Evolutionary conservation across 2,329 filamentous ascomycete species (phyloP), one percentile per base, ranked within the genome.

Genomic region (Intubia oerlemansii): DNA sequence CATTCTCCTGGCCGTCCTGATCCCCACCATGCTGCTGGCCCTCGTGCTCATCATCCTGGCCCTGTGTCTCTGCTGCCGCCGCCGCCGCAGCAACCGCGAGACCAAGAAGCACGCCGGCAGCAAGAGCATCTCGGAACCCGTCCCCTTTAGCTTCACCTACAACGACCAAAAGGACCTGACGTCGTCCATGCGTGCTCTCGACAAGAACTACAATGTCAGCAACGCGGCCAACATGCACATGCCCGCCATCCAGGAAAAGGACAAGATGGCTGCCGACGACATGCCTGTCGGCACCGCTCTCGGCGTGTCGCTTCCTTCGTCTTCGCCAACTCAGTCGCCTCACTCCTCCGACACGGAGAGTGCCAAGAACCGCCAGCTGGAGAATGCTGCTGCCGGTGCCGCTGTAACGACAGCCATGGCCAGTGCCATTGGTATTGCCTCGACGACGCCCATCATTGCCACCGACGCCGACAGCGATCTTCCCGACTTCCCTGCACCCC

Each of bases 1-100:
- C 4, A 47, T 59, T 14, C 41, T 60, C 5, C 38, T 59, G 10
- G 57, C 54, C 1, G 51, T 54, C 3, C 46, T 61, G 3, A 42
- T 62, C 3, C 56, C 57, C 0, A 42, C 53, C 12, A 33, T 56
- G 3, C 36, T 59, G 10, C 35, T 57, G 1, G 40, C 48, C 13
- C 31, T 53, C 9, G 36, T 48, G 0, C 34, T 52, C 5, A 34
- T 49, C 7, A 35, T 49, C 12, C 39, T 47, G 2, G 30, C 32
- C 0, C 24, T 18, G 25, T 39, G 37, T 20, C 23, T 29, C 20
- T 29, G 28, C 12, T 29, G 17, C 27, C 36, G 46, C 17, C 46
- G 41, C 31, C 46, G 40, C 8, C 42, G 42, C 21, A 39, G n/a
- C n/a, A n/a, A n/a, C n/a, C n/a, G n/a, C n/a, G n/a, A 41, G n/a